These are phyloP conservation scores for Rhododendron kiyosumense DNA, from an alignment of 148 eudicot species.

Conservation along the genomic window DNA sequence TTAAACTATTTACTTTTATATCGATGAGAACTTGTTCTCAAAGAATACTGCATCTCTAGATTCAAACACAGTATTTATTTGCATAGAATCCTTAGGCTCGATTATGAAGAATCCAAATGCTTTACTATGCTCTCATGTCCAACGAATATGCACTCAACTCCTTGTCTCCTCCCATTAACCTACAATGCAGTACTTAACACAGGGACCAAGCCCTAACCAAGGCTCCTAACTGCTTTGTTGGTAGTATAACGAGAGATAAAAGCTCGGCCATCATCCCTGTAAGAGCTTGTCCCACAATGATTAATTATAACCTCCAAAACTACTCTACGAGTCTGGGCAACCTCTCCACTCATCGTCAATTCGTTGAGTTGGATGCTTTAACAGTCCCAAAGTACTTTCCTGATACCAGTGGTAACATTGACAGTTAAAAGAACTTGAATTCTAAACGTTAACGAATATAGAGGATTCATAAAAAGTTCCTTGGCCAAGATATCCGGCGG, in stretches of 20 bases:
- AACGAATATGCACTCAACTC: neutral
- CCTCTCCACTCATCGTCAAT: no score
- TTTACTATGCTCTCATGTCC: neutral
- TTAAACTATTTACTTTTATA: neutral
- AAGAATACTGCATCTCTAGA: neutral
- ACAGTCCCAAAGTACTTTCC: neutral
- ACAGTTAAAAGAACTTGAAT: neutral
- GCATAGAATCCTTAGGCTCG: neutral
- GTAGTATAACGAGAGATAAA: neutral
- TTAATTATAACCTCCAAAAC: no score
- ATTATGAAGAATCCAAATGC: neutral
- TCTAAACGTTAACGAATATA: neutral
- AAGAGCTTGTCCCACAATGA: no score
- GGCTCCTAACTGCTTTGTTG: neutral
- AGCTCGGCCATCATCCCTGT: neutral
- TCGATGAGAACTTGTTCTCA: neutral
- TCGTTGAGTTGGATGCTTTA: neutral
- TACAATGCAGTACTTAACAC: neutral
- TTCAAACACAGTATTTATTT: neutral
- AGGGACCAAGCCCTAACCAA: neutral
- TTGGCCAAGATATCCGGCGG: neutral
- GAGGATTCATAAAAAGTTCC: neutral
- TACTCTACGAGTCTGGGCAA: no score
- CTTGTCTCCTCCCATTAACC: neutral
- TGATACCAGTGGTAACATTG: neutral